Base-by-base conservation (phyloP, 345 rosid species). In the Heritiera fomes region DNA sequence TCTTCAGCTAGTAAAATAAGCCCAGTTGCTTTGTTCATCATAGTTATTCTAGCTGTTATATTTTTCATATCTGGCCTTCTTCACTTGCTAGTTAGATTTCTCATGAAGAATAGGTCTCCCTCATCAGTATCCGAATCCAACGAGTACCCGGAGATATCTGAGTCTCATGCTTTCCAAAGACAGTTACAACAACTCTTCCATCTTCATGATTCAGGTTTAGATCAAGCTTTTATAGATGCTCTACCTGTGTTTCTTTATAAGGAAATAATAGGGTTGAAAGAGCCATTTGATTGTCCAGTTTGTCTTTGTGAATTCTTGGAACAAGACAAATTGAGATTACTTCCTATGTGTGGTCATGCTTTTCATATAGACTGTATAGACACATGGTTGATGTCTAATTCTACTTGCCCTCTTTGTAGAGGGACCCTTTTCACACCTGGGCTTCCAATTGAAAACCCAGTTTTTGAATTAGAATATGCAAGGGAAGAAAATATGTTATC, bases 371-470 rank as follows among this genome's bases (percentile, higher is more conserved):
- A 92, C 64, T 94, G 97, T 78, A 94, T 94, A 82, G 98, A 93
- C 80, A 87, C 97, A 17, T 93, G 98, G 98, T 85, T 94, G 43
- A 87, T 94, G 75, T 93, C 97, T 46, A 93, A 93, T 79, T 94
- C 98, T 18, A 94, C 96, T 53, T 94, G 98, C 73, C 98, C 98
- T 45, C 96, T 94, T 56, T 94, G 98, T 80, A 90, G 97, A 88
- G 93, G 91, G 50, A 84, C 87, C 77, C 89, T 94, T 79, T 85
- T 83, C 81, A 78, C 87, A n/a, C 56, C 87, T 5, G 94, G 89
- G 60, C 18, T 88, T 79, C 81, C 87, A 13, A 77, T 82, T 68
- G 92, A 94, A 32, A 87, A 88, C 88, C 92, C 90, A 10, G 83
- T 87, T 82, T 89, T 88, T 83, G 85, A 78, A 73, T 83, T 87